These are phyloP conservation scores for Mucor ambiguus DNA, from an alignment of 371 early-diverging fungal species.

Conservation along the genomic window DNA sequence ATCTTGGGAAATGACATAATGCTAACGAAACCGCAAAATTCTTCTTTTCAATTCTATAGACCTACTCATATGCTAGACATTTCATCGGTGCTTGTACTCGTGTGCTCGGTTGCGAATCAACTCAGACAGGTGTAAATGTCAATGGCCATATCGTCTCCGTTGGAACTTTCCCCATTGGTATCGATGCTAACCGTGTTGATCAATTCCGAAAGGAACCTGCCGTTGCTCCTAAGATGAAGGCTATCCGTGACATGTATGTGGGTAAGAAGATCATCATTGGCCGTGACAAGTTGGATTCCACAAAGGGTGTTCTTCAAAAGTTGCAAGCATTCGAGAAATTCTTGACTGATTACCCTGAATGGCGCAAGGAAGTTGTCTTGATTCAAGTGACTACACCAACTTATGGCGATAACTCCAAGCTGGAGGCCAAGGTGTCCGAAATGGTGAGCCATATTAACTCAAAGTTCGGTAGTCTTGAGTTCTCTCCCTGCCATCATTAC, in stretches of 20 bases:
- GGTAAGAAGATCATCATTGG: constrained; percentile 97
- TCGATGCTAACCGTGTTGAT: constrained; percentile 79
- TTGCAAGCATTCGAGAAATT: constrained; percentile 94
- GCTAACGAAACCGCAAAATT: neutral
- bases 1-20: neutral
- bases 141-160: constrained; percentile 78
- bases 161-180: constrained; percentile 98
- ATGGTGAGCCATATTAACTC: constrained; percentile 94
- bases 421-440: constrained; percentile 90
- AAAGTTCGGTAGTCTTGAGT: constrained; percentile 92
- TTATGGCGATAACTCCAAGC: constrained; percentile 60
- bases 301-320: constrained; percentile 98
- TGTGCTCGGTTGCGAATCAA: constrained; percentile 90
- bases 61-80: constrained; percentile 97
- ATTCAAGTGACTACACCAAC: constrained; percentile 80
- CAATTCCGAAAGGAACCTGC: constrained; percentile 50
- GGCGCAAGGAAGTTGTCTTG: constrained; percentile 86
- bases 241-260: constrained; percentile 84
- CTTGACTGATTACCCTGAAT: constrained; percentile 87
- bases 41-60: constrained; percentile 45
- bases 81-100: constrained; percentile 93
- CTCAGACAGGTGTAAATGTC: constrained; percentile 81
- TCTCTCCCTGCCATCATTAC: constrained; percentile 93
- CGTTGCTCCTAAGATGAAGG: constrained; percentile 74
- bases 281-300: constrained; percentile 97